Evolutionary conservation across 2,329 filamentous ascomycete genomes (phyloP).

Genomic region (Cercospora sp.): DNA sequence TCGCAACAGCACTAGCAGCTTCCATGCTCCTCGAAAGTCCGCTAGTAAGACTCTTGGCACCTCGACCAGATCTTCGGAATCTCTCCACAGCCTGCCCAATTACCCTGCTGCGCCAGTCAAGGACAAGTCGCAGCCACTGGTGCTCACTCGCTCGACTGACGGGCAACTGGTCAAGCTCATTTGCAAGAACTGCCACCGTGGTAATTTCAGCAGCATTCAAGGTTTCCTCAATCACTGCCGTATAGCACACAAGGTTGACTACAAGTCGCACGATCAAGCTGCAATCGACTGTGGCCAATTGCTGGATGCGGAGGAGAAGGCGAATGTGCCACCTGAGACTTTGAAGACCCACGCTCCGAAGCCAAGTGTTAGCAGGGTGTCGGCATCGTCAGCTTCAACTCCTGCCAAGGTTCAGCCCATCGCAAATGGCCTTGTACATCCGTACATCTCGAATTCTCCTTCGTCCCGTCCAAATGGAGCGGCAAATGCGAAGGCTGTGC

Average conservation of each 20-base stretch:
- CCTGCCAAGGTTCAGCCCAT: constrained; percentile 22
- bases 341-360: constrained; percentile 24
- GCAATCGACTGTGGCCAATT: constrained; percentile 83
- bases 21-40: constrained; percentile 48
- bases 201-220: constrained; percentile 93
- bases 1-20: constrained; percentile 63
- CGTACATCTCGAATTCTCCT: constrained; percentile 30
- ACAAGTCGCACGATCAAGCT: constrained; percentile 93
- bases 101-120: constrained; percentile 74
- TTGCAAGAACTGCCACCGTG: constrained; percentile 80
- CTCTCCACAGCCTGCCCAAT: constrained; percentile 54
- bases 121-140: constrained; percentile 69
- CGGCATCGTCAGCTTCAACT: constrained; percentile 22
- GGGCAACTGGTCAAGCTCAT: constrained; percentile 85
- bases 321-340: constrained; percentile 34
- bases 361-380: constrained; percentile 20
- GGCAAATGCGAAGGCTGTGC: constrained; percentile 21
- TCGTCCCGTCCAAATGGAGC: constrained; percentile 20
- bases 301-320: constrained; percentile 66
- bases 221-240: constrained; percentile 99
- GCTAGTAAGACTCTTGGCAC: constrained; percentile 59
- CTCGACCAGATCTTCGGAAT: constrained; percentile 59
- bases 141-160: constrained; percentile 79
- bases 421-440: constrained; percentile 32
- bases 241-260: constrained; percentile 89